Percentiles rank a stretch among this genome's conserved stretches.
Evolutionary conservation across 164 flowering plant genomes (phyloP).

Genomic region (Hamamelis virginiana): DNA sequence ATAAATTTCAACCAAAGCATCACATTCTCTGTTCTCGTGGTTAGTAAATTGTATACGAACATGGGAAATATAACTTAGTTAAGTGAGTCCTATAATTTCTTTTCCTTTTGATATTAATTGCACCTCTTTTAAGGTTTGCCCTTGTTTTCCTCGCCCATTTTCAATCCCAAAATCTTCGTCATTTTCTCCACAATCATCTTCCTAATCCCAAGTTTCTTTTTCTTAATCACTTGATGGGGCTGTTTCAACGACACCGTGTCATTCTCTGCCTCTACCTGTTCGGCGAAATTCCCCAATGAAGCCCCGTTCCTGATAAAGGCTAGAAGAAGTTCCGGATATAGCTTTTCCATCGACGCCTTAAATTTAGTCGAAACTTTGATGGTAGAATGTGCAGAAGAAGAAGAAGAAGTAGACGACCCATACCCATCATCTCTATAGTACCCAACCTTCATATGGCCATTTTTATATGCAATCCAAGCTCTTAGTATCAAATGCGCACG

Average conservation of each 20-base stretch:
- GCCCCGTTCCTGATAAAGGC: conserved; percentile 21
- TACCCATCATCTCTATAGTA: background rate
- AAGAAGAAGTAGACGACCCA: background rate
- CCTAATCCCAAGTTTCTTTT: conserved; percentile 1
- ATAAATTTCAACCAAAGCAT: too few species aligned
- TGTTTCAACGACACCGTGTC: background rate
- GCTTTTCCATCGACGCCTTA: conserved; percentile 8
- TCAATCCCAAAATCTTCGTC: conserved; percentile 18
- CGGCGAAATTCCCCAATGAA: conserved; percentile 14
- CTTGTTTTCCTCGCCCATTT: conserved; percentile 2
- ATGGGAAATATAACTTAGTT: too few species aligned
- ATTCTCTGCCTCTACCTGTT: background rate
- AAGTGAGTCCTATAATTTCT: too few species aligned
- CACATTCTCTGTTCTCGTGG: too few species aligned
- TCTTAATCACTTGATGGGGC: background rate
- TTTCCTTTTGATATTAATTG: too few species aligned
- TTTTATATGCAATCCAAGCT: conserved; percentile 21
- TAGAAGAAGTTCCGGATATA: conserved; percentile 20
- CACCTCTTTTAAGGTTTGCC: background rate
- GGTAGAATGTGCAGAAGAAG: background rate
- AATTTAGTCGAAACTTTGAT: conserved; percentile 18
- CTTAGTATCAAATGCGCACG: conserved; percentile 11
- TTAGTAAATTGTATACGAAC: too few species aligned
- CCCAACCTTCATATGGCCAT: conserved; percentile 20
- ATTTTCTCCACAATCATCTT: background rate